Percentiles rank a stretch among this genome's conserved stretches.
phyloP scores from a whole-genome alignment of 2,329 filamentous ascomycete genomes.

The Diaporthe sp. region DNA sequence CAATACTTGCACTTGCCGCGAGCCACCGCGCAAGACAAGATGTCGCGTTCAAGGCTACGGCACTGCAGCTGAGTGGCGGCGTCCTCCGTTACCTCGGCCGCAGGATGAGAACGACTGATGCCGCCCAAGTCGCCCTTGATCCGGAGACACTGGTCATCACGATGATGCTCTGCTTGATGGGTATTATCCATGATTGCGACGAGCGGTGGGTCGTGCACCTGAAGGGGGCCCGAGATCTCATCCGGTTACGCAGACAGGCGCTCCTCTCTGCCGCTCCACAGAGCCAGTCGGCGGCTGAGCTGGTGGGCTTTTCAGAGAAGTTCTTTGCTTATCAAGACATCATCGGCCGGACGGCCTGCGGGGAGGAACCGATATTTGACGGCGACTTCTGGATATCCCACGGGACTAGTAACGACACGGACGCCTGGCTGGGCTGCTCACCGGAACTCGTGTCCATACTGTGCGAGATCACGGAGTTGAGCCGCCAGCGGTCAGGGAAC shows the following conservation, averaged over 20 bases:
- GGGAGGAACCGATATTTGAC: conserved; percentile 60
- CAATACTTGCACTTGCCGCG: conserved; percentile 41
- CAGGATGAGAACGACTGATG: conserved; percentile 48
- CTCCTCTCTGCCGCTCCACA: conserved; percentile 6
- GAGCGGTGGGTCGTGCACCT: conserved; percentile 61
- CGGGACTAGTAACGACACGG: conserved; percentile 49
- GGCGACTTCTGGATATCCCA: conserved; percentile 58
- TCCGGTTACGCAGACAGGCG: conserved; percentile 52
- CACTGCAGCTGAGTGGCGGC: conserved; percentile 50
- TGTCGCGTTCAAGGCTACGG: conserved; percentile 34
- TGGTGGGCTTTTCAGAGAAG: conserved; percentile 56
- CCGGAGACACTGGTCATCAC: conserved; percentile 56
- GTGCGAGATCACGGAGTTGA: conserved; percentile 62
- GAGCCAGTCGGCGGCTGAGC: conserved; percentile 38
- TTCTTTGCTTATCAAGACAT: conserved; percentile 67
- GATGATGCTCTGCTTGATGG: conserved; percentile 61
- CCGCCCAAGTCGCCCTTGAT: conserved; percentile 38
- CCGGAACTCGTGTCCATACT: conserved; percentile 60
- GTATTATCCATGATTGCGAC: conserved; percentile 53
- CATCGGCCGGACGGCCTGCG: conserved; percentile 64
- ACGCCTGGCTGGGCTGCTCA: conserved; percentile 63
- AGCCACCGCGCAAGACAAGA: conserved; percentile 39
- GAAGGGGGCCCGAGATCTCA: conserved; percentile 60
- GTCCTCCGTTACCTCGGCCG: conserved; percentile 53
- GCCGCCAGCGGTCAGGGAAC: conserved; percentile 50